A percentile compares a stretch with the other conserved stretches of the same genome.
These are phyloP conservation scores for Kokia cookei DNA, from an alignment of 441 rosid species.

Conservation along the genomic window DNA sequence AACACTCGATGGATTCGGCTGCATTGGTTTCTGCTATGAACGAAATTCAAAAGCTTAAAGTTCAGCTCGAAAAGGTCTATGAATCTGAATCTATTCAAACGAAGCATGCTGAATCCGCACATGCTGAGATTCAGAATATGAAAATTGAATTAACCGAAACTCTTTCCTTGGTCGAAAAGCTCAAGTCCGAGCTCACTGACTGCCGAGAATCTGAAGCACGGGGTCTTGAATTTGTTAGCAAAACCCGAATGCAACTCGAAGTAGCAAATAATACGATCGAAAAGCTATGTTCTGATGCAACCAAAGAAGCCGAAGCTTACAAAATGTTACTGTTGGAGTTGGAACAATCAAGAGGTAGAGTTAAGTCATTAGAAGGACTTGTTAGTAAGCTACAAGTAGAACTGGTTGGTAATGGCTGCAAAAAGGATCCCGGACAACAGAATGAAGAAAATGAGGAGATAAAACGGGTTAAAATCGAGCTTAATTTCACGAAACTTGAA, in stretches of 20 bases:
- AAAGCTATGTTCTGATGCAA: slow-evolving; percentile 50
- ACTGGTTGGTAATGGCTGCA: slow-evolving; percentile 15
- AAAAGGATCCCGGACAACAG: slow-evolving; percentile 1
- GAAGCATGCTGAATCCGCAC: slow-evolving; percentile 49
- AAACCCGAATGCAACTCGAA: slow-evolving; percentile 59
- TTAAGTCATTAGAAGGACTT: slow-evolving; percentile 55
- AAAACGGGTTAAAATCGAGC: slow-evolving; percentile 48
- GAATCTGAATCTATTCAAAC: slow-evolving; percentile 55
- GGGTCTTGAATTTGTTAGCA: slow-evolving; percentile 45
- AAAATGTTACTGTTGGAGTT: slow-evolving; percentile 47
- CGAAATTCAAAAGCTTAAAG: slow-evolving; percentile 83
- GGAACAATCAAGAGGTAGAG: slow-evolving; percentile 56
- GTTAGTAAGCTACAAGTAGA: slow-evolving; percentile 52
- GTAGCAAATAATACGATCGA: slow-evolving; percentile 54
- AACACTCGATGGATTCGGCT: slow-evolving; percentile 72
- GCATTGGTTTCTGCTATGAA: slow-evolving; percentile 71
- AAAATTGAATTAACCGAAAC: slow-evolving; percentile 67
- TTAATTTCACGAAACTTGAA: slow-evolving; percentile 43
- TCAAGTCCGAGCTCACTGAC: slow-evolving; percentile 44
- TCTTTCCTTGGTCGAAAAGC: slow-evolving; percentile 55
- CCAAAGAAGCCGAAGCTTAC: slow-evolving; percentile 61
- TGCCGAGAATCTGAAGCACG: slow-evolving; percentile 72
- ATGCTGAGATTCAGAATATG: slow-evolving; percentile 51
- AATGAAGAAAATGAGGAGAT: slow-evolving; percentile 33
- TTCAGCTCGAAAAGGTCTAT: slow-evolving; percentile 53